Conservation (phyloP, 2,329 filamentous ascomycete species). For the Colletotrichum sp. region DNA sequence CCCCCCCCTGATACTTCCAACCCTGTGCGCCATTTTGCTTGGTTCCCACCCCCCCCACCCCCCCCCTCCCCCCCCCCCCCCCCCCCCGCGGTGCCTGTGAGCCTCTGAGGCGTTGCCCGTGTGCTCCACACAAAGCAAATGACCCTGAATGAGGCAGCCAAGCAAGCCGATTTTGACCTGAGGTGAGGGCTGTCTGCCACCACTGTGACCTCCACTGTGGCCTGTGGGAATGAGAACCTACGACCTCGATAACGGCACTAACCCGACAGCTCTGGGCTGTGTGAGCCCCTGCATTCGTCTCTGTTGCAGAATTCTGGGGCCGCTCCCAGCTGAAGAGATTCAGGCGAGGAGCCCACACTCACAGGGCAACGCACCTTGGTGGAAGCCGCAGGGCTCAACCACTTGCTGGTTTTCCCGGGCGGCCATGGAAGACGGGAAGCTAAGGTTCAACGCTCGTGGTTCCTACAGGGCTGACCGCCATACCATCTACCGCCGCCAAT, state of each 20-base stretch:
- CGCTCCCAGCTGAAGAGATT: background rate
- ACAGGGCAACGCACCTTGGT: background rate
- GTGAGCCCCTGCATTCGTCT: slow-evolving; percentile 21
- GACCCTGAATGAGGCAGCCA: slow-evolving; percentile 20
- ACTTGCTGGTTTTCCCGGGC: background rate
- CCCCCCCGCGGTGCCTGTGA: background rate
- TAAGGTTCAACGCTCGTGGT: background rate
- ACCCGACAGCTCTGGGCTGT: background rate
- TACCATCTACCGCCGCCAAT: slow-evolving; percentile 1
- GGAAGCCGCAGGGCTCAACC: background rate
- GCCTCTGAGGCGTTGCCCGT: background rate
- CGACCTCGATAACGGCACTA: background rate
- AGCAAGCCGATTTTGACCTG: background rate
- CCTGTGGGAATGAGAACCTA: background rate
- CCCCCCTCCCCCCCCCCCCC: too few relatives aligned
- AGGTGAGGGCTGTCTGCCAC: background rate
- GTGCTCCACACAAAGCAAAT: slow-evolving; percentile 16
- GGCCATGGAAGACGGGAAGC: background rate
- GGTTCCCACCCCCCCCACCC: too few relatives aligned
- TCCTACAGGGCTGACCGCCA: slow-evolving; percentile 15
- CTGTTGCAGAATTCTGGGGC: slow-evolving; percentile 20
- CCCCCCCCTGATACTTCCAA: too few relatives aligned
- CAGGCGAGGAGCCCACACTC: background rate
- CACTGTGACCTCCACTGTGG: too few relatives aligned
- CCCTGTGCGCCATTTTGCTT: too few relatives aligned